Conservation (phyloP, 2,329 filamentous ascomycete genomes). For the Fusarium anthophilum region DNA sequence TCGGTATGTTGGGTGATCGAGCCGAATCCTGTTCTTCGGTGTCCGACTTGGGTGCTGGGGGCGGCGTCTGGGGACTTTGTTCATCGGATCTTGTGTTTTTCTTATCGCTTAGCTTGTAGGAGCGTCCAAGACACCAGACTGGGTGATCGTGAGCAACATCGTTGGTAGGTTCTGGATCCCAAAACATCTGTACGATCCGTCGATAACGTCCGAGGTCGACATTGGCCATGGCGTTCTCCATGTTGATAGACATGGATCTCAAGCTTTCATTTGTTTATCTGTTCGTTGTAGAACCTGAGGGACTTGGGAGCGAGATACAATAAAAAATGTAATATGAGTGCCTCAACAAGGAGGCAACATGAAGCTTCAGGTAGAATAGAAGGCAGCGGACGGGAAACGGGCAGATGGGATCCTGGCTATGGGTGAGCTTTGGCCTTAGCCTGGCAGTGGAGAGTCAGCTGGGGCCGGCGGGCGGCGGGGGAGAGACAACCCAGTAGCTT, state of each 20-base stretch:
- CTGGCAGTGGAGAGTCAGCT: conserved; percentile 30
- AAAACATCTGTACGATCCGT: conserved; percentile 89
- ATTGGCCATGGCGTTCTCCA: conserved; percentile 57
- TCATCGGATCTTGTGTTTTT: conserved; percentile 13
- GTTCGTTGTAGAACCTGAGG: background rate
- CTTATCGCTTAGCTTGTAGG: conserved; percentile 55
- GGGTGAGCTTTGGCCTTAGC: background rate
- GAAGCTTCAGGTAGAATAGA: conserved; percentile 9
- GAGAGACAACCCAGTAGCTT: conserved; percentile 13
- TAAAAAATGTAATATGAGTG: background rate
- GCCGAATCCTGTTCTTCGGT: conserved; percentile 26
- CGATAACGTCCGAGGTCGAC: conserved; percentile 80
- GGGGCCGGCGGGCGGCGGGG: conserved; percentile 30
- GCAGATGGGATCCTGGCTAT: conserved; percentile 17
- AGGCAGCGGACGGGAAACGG: conserved; percentile 12
- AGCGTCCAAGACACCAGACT: conserved; percentile 82
- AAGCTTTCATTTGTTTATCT: conserved; percentile 23
- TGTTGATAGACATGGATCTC: conserved; percentile 22
- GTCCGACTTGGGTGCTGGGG: conserved; percentile 24
- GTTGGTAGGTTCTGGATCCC: conserved; percentile 89
- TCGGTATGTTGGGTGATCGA: conserved; percentile 28
- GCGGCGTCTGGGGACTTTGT: conserved; percentile 36
- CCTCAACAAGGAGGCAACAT: conserved; percentile 11
- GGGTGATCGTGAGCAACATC: conserved; percentile 72
- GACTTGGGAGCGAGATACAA: background rate